phyloP scores from a whole-genome alignment of 768 basidiomycete genomes.

The Leccinum sublutescens region DNA sequence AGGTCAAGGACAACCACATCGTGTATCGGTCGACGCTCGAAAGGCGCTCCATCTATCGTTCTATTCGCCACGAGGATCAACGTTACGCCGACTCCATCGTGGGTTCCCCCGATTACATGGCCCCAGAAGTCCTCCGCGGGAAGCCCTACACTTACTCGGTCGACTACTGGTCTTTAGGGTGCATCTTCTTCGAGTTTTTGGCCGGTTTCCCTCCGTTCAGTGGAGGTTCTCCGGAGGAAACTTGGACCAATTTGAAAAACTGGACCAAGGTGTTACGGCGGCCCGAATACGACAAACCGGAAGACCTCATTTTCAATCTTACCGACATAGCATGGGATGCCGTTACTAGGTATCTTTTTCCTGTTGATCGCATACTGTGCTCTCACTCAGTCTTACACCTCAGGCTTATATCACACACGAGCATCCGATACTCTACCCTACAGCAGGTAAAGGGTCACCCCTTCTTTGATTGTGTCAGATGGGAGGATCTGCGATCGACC shows the following conservation, averaged over 20 bases:
- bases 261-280: slow-evolving; percentile 92
- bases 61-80: slow-evolving; percentile 84
- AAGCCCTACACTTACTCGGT: slow-evolving; percentile 96
- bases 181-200: slow-evolving; percentile 96
- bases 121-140: slow-evolving; percentile 89
- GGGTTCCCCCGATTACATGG: slow-evolving; percentile 98
- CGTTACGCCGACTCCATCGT: slow-evolving; percentile 97
- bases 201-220: slow-evolving; percentile 98
- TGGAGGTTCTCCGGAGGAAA: slow-evolving; percentile 93
- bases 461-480: slow-evolving; percentile 77
- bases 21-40: slow-evolving; percentile 92
- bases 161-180: slow-evolving; percentile 98
- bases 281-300: slow-evolving; percentile 93
- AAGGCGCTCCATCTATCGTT: slow-evolving; percentile 91
- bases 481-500: slow-evolving; percentile 74
- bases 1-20: slow-evolving; percentile 91
- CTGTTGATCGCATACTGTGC: not conserved
- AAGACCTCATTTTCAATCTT: slow-evolving; percentile 96
- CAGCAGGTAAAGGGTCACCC: slow-evolving; percentile 71
- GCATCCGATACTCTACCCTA: slow-evolving; percentile 73
- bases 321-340: slow-evolving; percentile 93
- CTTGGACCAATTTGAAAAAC: slow-evolving; percentile 98
- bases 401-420: slow-evolving; percentile 87
- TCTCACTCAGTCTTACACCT: not conserved
- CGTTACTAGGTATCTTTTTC: slow-evolving; percentile 65